These are phyloP conservation scores for Barbarea vulgaris DNA, from an alignment of 345 rosid species.

Conservation along the genomic window DNA sequence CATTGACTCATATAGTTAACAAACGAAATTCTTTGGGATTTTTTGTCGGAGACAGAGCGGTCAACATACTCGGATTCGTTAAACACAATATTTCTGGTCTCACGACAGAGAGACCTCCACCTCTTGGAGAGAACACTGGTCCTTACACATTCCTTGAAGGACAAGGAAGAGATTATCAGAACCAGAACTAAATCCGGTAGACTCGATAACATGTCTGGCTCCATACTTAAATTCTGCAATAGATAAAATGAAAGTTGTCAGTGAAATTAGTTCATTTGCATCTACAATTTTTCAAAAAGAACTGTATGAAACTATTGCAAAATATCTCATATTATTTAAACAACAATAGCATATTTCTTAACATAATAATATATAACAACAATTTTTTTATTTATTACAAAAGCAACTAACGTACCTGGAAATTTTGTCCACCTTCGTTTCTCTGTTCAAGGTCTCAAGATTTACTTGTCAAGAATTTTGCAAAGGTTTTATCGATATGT, in stretches of 20 bases:
- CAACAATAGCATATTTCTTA: too few species aligned
- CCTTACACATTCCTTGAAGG: slow-evolving; percentile 49
- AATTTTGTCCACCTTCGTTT: neutral
- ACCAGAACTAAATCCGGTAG: slow-evolving; percentile 19
- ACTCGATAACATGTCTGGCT: slow-evolving; percentile 31
- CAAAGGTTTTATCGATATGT: neutral
- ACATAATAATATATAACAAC: too few species aligned
- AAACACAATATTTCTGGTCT: slow-evolving; percentile 37
- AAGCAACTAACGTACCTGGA: too few species aligned
- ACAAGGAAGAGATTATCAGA: slow-evolving; percentile 38
- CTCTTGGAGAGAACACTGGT: slow-evolving; percentile 39
- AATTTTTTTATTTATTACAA: too few species aligned
- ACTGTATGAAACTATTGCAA: too few species aligned
- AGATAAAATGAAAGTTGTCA: neutral
- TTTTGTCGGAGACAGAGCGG: neutral
- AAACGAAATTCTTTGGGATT: slow-evolving; percentile 25
- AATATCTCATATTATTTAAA: too few species aligned
- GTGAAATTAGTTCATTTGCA: neutral
- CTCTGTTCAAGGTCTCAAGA: neutral
- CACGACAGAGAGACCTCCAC: slow-evolving; percentile 41
- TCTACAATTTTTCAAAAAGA: too few species aligned
- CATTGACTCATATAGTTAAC: slow-evolving; percentile 26
- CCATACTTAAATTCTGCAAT: neutral
- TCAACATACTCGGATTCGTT: slow-evolving; percentile 33
- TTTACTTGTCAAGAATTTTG: too few species aligned